Evolutionary conservation across 2,329 filamentous ascomycete species (phyloP), one percentile per base, ranked within the genome.

Genomic region (Leptodontidium sp.): DNA sequence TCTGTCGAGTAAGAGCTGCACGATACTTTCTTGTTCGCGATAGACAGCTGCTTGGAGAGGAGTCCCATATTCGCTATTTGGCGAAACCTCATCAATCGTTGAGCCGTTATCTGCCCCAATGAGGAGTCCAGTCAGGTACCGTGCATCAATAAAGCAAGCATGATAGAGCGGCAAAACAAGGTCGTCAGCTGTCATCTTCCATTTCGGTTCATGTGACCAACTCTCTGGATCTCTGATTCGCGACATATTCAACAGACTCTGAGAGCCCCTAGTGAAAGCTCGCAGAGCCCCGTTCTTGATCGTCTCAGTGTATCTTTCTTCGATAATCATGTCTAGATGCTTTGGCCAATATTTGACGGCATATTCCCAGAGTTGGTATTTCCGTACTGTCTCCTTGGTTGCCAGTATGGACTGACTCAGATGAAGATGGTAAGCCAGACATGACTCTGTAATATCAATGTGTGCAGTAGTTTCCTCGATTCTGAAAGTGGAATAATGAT

Each of bases 281-380:
- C 35, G 3, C 43, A 58, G 50, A 40, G 50, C 50, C 21, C 40
- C 17, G 1, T 15, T 35, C 29, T 24, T 43, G 14, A 58, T 26
- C 4, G 35, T 21, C 2, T 38, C 45, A 11, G 35, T 55, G 14
- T 35, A 49, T n/a, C 14, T n/a, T 5, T n/a, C 15, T 12, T 12
- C 15, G 8, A 17, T 2, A 17, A 66, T n/a, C 17, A 40, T 40
- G 11, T 53, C 55, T 6, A 66, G 11, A 35, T 66, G 64, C 9
- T n/a, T n/a, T n/a, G 55, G 11, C 57, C 43, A 52, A 24, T 53
- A 43, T 15, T 29, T 11, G 15, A 26, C 55, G 0, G 38, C 55
- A 43, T 66, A 66, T 29, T 61, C 45, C 64, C 64, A 66, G 4
- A 66, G 38, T 7, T 38, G 40, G 14, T 47, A 65, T 35, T 50